Evolutionary conservation across 306 rosid genomes (phyloP).

Genomic region (Amphicarpaea edgeworthii): DNA sequence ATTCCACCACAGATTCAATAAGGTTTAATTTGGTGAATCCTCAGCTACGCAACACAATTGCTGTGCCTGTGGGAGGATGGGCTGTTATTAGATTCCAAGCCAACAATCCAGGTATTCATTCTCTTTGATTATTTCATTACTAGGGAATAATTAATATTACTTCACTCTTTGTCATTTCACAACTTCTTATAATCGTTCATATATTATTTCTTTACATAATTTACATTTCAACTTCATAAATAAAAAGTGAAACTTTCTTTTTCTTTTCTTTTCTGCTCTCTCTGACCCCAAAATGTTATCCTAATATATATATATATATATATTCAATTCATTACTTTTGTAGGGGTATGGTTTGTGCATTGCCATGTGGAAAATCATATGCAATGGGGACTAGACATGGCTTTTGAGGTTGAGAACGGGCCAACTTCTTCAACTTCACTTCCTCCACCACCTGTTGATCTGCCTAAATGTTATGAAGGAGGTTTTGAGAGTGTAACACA

Average conservation of each 20-base stretch:
- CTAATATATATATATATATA: background rate
- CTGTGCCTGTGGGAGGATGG: constrained; percentile 70
- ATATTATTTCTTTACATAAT: background rate
- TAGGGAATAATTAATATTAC: background rate
- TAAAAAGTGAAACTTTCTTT: background rate
- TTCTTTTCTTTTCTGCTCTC: background rate
- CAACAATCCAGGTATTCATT: constrained; percentile 46
- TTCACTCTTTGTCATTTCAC: background rate
- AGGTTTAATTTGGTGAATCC: constrained; percentile 61
- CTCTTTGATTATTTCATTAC: background rate
- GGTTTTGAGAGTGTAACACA: background rate
- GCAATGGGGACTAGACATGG: constrained; percentile 67
- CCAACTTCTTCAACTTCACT: constrained; percentile 48
- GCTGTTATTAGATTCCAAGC: constrained; percentile 56
- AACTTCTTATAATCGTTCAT: background rate
- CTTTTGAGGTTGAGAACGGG: constrained; percentile 48
- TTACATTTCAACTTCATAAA: background rate
- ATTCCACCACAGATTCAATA: constrained; percentile 40
- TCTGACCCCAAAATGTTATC: background rate
- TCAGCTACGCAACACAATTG: constrained; percentile 63
- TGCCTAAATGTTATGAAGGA: constrained; percentile 46
- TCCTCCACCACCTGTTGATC: constrained; percentile 70
- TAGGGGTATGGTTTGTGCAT: constrained; percentile 60
- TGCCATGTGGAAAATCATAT: constrained; percentile 66
- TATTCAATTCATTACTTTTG: background rate